Evolutionary conservation across 2,329 filamentous ascomycete genomes (phyloP).

Genomic region (Exophiala alcalophila): DNA sequence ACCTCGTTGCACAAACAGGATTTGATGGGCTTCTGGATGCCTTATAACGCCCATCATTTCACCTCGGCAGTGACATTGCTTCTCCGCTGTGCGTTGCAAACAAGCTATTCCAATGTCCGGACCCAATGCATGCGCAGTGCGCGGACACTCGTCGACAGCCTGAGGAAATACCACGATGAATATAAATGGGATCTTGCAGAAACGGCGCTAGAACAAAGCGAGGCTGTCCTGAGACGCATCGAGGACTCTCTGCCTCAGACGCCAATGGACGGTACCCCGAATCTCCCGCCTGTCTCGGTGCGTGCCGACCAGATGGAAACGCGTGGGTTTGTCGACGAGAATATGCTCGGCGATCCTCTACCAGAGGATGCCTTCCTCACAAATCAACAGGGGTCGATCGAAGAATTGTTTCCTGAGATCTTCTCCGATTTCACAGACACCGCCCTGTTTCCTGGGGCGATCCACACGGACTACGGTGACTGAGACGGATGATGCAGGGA

Average conservation of each 20-base stretch:
- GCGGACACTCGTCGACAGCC: conserved; percentile 47
- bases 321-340: conserved; percentile 11
- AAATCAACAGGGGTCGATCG: conserved; percentile 21
- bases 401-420: conserved; percentile 28
- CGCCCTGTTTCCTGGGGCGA: conserved; percentile 19
- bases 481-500: too few relatives aligned
- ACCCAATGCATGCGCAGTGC: conserved; percentile 48
- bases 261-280: conserved; percentile 15
- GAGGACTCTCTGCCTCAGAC: conserved; percentile 26
- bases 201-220: conserved; percentile 52
- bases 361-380: conserved; percentile 18
- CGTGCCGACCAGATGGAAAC: conserved; percentile 11
- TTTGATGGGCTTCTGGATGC: conserved; percentile 28
- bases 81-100: conserved; percentile 29
- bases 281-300: conserved; percentile 4
- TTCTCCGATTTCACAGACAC: conserved; percentile 27
- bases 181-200: conserved; percentile 57
- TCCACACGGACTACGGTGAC: conserved; percentile 5
- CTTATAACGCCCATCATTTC: conserved; percentile 30
- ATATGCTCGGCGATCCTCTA: conserved; percentile 14
- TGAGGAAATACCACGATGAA: conserved; percentile 48
- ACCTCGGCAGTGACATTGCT: conserved; percentile 30
- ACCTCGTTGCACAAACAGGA: conserved; percentile 37
- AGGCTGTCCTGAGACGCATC: conserved; percentile 39
- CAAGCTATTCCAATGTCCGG: conserved; percentile 46